Evolutionary conservation across 1,284 basidiomycete genomes (phyloP).

Genomic region (Leucoagaricus sp.): DNA sequence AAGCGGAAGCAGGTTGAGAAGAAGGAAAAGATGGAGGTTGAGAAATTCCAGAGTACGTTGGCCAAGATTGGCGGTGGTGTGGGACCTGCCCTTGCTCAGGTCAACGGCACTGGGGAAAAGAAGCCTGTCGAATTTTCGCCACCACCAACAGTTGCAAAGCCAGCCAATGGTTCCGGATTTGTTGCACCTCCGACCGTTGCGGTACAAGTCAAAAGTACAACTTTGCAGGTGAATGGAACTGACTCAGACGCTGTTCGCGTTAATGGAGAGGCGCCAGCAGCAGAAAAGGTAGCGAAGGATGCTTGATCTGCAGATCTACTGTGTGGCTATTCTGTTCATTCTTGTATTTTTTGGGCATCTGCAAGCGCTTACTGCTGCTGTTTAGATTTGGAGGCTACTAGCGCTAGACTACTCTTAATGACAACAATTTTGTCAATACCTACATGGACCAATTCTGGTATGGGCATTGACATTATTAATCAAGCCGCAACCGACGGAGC

Average conservation of each 20-base stretch:
- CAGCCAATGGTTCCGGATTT: not conserved
- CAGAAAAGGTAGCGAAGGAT: not conserved
- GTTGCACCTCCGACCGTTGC: constrained; percentile 2
- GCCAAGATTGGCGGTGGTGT: constrained; percentile 7
- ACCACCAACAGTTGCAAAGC: not conserved
- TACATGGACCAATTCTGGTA: not conserved
- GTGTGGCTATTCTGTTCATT: not conserved
- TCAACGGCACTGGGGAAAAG: not conserved
- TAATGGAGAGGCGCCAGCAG: not conserved
- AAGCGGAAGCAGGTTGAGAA: constrained; percentile 29
- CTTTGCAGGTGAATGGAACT: not conserved
- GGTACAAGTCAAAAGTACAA: not conserved
- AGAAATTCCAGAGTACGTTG: constrained; percentile 23
- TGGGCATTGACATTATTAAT: not conserved
- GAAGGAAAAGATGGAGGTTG: constrained; percentile 26
- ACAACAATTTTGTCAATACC: not conserved
- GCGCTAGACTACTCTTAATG: not conserved
- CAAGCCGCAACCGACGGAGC: not conserved
- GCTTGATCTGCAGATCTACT: not conserved
- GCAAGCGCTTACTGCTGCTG: not conserved
- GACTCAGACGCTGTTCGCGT: not conserved
- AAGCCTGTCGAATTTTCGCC: not conserved
- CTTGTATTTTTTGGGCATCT: not conserved
- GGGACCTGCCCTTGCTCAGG: not conserved
- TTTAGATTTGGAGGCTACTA: not conserved